Percentiles rank a stretch among this genome's conserved stretches.
These are phyloP conservation scores for Aristolochia fimbriata DNA, from an alignment of 164 flowering plant genomes.

Conservation along the genomic window DNA sequence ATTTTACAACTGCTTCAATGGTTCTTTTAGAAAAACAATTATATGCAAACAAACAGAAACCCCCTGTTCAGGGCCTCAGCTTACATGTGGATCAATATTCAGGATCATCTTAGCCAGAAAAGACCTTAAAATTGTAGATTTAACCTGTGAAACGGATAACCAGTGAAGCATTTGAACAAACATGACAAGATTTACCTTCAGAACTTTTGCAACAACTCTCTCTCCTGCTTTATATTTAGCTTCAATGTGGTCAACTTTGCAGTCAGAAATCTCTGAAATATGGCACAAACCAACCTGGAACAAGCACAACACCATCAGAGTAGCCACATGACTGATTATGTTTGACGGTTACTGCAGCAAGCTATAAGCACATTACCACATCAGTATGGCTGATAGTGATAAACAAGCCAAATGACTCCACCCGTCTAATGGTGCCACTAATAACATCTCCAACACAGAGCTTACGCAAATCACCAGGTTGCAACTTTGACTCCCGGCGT, in stretches of 20 bases:
- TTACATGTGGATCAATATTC: too few species aligned
- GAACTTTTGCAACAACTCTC: conserved; percentile 52
- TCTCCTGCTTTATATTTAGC: conserved; percentile 60
- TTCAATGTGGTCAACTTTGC: conserved; percentile 40
- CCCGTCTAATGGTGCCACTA: conserved; percentile 61
- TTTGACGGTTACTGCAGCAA: not conserved
- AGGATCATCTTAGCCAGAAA: too few species aligned
- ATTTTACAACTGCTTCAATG: too few species aligned
- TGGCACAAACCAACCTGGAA: conserved; percentile 91
- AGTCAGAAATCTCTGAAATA: conserved; percentile 74
- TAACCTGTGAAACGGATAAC: too few species aligned
- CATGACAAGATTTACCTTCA: conserved; percentile 44
- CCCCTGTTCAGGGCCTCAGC: too few species aligned
- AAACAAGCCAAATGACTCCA: conserved; percentile 80
- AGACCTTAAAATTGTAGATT: too few species aligned
- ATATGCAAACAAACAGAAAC: too few species aligned
- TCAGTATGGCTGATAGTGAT: conserved; percentile 57
- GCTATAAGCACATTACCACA: conserved; percentile 29
- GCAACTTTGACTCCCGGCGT: conserved; percentile 24
- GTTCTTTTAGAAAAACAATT: too few species aligned
- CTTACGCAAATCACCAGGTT: conserved; percentile 24
- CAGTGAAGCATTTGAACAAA: not conserved
- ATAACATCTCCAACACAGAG: conserved; percentile 57
- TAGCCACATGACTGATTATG: not conserved
- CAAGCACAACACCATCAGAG: conserved; percentile 2